Percentiles rank a stretch among this genome's conserved stretches.
Conservation (phyloP, 2,329 filamentous ascomycete genomes). For the Aspergillus piperis region DNA sequence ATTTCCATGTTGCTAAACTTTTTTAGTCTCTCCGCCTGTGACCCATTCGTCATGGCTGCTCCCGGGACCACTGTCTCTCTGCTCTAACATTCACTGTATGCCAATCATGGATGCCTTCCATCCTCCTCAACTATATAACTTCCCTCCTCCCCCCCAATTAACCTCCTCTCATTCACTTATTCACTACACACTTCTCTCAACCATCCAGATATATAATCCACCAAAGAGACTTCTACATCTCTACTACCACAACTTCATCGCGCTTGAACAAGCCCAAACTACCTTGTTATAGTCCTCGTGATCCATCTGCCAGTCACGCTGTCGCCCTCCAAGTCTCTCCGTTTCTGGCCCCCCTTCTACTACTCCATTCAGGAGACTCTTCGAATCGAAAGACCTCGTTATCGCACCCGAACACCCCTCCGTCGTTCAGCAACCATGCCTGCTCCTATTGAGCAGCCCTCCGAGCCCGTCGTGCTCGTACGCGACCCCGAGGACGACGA, state of each 20-base stretch:
- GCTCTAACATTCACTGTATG: background rate
- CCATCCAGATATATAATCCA: background rate
- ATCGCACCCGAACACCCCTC: slow-evolving; percentile 19
- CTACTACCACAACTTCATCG: background rate
- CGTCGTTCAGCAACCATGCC: slow-evolving; percentile 36
- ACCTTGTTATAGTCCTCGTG: background rate
- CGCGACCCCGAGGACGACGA: slow-evolving; percentile 41
- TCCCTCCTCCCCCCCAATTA: background rate
- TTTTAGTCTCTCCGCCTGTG: slow-evolving; percentile 13
- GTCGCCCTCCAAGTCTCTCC: slow-evolving; percentile 31
- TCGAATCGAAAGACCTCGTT: slow-evolving; percentile 17
- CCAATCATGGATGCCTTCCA: slow-evolving; percentile 16
- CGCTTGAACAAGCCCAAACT: background rate
- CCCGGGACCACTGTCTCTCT: background rate
- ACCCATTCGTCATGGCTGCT: slow-evolving; percentile 23
- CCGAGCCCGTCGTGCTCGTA: slow-evolving; percentile 31
- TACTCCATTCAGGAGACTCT: slow-evolving; percentile 23
- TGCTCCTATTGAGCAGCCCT: slow-evolving; percentile 26
- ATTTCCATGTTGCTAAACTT: background rate
- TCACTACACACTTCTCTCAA: background rate
- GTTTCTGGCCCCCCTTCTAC: slow-evolving; percentile 24
- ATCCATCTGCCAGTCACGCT: slow-evolving; percentile 27
- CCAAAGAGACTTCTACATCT: background rate
- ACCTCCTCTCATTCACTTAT: background rate
- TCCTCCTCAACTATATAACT: slow-evolving; percentile 15